phyloP scores from a whole-genome alignment of 208 protist genomes.

The Strigomonas oncopelti region DNA sequence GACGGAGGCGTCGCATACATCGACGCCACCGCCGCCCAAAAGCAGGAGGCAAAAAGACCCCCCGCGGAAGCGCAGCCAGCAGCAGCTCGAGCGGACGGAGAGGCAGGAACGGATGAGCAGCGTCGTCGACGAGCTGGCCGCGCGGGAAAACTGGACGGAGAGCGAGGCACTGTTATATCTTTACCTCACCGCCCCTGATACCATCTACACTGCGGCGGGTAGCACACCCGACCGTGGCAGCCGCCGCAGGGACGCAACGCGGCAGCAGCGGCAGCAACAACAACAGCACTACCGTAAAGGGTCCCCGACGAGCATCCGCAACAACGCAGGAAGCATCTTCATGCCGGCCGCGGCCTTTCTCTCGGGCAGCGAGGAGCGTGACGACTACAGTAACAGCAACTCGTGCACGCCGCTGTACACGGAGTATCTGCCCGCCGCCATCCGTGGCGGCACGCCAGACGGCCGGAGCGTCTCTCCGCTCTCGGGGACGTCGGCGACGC shows the following conservation, averaged over 20 bases:
- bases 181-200: not conserved
- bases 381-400: not conserved
- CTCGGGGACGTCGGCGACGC: not conserved
- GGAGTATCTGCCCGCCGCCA: not conserved
- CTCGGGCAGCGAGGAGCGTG: not conserved
- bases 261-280: too few relatives aligned
- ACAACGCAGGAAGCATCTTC: not conserved
- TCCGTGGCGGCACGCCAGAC: too few relatives aligned
- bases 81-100: not conserved
- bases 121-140: not conserved
- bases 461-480: not conserved
- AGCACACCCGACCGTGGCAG: not conserved
- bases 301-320: too few relatives aligned
- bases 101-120: not conserved
- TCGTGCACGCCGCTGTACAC: not conserved
- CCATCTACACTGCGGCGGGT: not conserved
- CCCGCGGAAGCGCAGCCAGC: too few relatives aligned
- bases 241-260: too few relatives aligned
- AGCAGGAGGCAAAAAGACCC: too few relatives aligned
- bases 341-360: not conserved
- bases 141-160: not conserved
- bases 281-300: too few relatives aligned
- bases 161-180: not conserved
- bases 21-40: too few relatives aligned
- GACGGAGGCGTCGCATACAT: too few relatives aligned